phyloP scores from a whole-genome alignment of 2,329 filamentous ascomycete species.

The Ophiostoma australiae region DNA sequence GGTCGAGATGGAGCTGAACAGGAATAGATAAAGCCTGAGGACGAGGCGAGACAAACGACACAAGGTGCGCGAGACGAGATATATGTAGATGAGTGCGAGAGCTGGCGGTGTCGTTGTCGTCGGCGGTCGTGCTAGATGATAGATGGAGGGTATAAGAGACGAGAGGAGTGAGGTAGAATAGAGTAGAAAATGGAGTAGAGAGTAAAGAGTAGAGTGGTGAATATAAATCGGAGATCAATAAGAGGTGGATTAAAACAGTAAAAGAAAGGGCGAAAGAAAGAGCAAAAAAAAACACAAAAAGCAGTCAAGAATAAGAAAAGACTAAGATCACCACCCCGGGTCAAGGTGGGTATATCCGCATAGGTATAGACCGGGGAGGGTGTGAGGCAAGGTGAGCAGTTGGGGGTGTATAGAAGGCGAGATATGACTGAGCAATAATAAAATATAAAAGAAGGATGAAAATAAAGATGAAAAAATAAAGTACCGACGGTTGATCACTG shows the following conservation, averaged over 20 bases:
- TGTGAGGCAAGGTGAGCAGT: neutral
- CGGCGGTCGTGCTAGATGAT: neutral
- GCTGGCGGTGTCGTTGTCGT: neutral
- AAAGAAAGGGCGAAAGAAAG: neutral
- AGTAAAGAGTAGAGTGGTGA: neutral
- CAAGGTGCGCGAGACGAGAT: neutral
- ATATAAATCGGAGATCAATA: neutral
- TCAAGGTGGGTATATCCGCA: conserved; percentile 9
- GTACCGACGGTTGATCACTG: conserved; percentile 1
- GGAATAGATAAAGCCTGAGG: neutral
- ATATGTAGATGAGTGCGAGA: neutral
- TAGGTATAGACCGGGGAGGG: conserved; percentile 9
- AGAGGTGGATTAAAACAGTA: neutral
- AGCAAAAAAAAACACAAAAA: neutral
- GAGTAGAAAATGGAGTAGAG: neutral
- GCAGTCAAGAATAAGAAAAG: neutral
- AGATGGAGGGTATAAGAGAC: neutral
- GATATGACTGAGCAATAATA: neutral
- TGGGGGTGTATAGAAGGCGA: neutral
- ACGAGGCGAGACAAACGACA: neutral
- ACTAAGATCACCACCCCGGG: conserved; percentile 8
- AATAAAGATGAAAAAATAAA: neutral
- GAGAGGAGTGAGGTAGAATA: neutral
- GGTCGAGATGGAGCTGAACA: neutral
- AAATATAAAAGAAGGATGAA: neutral